Evolutionary conservation across 2,329 filamentous ascomycete genomes (phyloP).

Genomic region (Aspergillus thermomutatus): DNA sequence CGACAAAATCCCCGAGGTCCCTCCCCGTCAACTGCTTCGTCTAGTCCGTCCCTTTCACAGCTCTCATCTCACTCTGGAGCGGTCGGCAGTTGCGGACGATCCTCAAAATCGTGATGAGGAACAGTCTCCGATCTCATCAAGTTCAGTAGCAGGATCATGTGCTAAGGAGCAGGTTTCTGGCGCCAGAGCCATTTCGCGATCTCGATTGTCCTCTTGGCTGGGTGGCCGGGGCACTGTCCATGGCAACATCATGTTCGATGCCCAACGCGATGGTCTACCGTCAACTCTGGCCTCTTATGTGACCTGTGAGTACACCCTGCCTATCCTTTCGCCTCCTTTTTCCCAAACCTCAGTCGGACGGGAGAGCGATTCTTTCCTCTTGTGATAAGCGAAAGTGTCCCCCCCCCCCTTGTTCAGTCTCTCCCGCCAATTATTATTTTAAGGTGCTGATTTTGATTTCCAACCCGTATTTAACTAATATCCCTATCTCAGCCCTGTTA

Average conservation of each 20-base stretch:
- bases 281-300: conserved; percentile 31
- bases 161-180: conserved; percentile 32
- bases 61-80: conserved; percentile 16
- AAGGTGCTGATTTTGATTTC: conserved; percentile 2
- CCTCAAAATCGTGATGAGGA: conserved; percentile 14
- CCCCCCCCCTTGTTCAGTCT: conserved; percentile 1
- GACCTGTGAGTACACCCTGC: conserved; percentile 35
- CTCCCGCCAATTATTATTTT: background rate
- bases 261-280: conserved; percentile 34
- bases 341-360: background rate
- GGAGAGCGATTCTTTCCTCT: conserved; percentile 1
- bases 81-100: conserved; percentile 12
- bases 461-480: conserved; percentile 6
- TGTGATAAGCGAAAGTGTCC: background rate
- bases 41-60: conserved; percentile 1
- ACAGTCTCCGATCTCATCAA: conserved; percentile 13
- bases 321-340: conserved; percentile 8
- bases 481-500: conserved; percentile 15
- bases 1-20: background rate
- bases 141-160: conserved; percentile 35
- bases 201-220: conserved; percentile 31
- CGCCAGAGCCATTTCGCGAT: conserved; percentile 37
- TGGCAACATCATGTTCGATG: conserved; percentile 43
- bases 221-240: conserved; percentile 30
- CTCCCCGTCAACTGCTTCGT: background rate